Base-by-base conservation (phyloP, 306 rosid genomes). In the Malus asiatica region DNA sequence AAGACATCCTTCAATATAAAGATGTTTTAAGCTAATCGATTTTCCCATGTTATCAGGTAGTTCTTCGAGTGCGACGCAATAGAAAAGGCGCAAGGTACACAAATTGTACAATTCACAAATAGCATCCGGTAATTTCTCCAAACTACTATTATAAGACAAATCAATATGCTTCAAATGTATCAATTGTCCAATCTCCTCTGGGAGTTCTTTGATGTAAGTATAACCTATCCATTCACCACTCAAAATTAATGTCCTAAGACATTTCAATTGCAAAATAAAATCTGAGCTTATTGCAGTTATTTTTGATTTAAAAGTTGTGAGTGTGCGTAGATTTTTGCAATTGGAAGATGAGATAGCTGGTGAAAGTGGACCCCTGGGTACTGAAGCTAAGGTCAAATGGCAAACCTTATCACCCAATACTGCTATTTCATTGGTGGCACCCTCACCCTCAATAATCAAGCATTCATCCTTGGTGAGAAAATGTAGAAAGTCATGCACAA, bases 171-270 rank as follows among this genome's bases (percentile, higher is more conserved):
- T 33, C 52, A 53, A 25, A 30, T 66, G 55, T 10, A 76, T 27
- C 57, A 76, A 55, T 45, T 6, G 30, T 18, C 70, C 73, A 20
- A 76, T 19, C 10, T 40, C n/a, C 4, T 66, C 14, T 1, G 66
- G 66, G 22, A 66, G 40, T 35, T 35, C 6, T 23, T 67, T 3
- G 18, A 8, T 7, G 6, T 32, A 32, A 32, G 1, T 32, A 32
- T 4, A 33, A 35, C 5, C 6, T 5, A 35, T 4, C 0, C 0
- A 38, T 9, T 4, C 40, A 0, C 0, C 0, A 51, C 13, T 32
- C 57, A 76, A 76, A 35, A 33, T 52, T 16, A 76, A 35, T 0
- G 72, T 76, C 55, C 65, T 76, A 32, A 76, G 11, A n/a, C 73
- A 22, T 52, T 59, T 66, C 27, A 48, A 2, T 33, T 44, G 67